phyloP scores from a whole-genome alignment of 2,329 filamentous ascomycete genomes.

The Scedosporium dehoogii region DNA sequence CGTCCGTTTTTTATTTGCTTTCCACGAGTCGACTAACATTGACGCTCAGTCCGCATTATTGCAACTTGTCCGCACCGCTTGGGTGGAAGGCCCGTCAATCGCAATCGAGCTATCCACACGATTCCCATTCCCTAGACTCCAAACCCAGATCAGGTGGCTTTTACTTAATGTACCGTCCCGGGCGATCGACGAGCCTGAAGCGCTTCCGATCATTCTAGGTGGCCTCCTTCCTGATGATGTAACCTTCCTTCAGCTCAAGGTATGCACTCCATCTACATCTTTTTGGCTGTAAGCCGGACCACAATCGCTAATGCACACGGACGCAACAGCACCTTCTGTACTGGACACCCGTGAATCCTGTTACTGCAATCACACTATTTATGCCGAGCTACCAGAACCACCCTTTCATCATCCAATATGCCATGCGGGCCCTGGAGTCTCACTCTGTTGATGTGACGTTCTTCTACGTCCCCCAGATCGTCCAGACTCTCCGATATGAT shows the following conservation, averaged over 20 bases:
- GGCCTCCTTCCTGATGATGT: slow-evolving; percentile 68
- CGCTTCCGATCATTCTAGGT: slow-evolving; percentile 72
- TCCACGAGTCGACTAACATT: not conserved
- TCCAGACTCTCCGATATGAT: slow-evolving; percentile 91
- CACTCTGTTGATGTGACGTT: slow-evolving; percentile 96
- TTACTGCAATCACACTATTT: slow-evolving; percentile 90
- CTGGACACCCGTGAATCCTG: slow-evolving; percentile 87
- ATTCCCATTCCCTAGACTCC: slow-evolving; percentile 66
- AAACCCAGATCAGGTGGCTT: slow-evolving; percentile 67
- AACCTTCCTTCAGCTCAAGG: slow-evolving; percentile 68
- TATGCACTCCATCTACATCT: slow-evolving; percentile 21
- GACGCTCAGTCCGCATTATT: slow-evolving; percentile 40
- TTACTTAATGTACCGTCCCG: slow-evolving; percentile 77
- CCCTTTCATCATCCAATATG: slow-evolving; percentile 90
- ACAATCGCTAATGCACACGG: slow-evolving; percentile 17
- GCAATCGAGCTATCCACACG: slow-evolving; percentile 77
- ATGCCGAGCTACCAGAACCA: slow-evolving; percentile 84
- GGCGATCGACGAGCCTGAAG: slow-evolving; percentile 71
- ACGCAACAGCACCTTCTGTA: slow-evolving; percentile 66
- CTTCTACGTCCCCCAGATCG: slow-evolving; percentile 97
- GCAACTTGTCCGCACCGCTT: slow-evolving; percentile 69
- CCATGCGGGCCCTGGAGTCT: slow-evolving; percentile 86
- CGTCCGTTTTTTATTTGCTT: not conserved
- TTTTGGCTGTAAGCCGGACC: not conserved
- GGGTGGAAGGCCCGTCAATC: slow-evolving; percentile 74